Evolutionary conservation across 2,329 filamentous ascomycete genomes (phyloP), one percentile per base, ranked within the genome.

Genomic region (Claviceps capensis): DNA sequence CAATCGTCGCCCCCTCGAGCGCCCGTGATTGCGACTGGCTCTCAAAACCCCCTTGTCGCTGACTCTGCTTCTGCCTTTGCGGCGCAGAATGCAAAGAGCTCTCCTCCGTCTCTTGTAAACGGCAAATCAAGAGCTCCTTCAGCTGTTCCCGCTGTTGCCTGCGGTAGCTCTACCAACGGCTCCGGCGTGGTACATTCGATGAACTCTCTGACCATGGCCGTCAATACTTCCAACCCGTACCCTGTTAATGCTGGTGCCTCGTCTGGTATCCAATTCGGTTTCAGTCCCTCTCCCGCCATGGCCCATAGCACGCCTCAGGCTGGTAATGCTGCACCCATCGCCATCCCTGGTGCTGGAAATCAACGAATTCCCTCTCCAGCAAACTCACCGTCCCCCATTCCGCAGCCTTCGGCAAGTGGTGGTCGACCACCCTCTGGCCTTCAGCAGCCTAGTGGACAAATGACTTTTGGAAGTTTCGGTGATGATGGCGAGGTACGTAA

Each of bases 171-270:
- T 59, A 75, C 76, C 61, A 93, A 94, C 79, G 87, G 87, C 59
- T 72, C 73, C 59, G 69, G 76, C 51, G 74, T 75, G 60, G 83
- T 88, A 61, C 90, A 97, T 73, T 78, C 76, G 65, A 82, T 88
- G 66, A 95, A 95, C 72, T 82, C 83, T 58, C 95, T 95, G 63
- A 95, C 90, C 62, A 95, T 96, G 74, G 89, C 81, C 67, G 84
- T 88, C 60, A 86, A 86, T 65, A 87, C 85, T 60, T 80, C 86
- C 52, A 86, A 78, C 60, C 83, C 83, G 64, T 86, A 82, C 67
- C 79, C 83, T 55, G 77, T 84, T 60, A 95, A 94, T 75, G 88
- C 88, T 61, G 75, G 71, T 55, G 73, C 67, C 71, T 82, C 79
- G 71, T 72, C 77, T 59, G 76, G 74, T 59, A 86, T 93, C 65